Base-by-base conservation (phyloP, 1,139 yeast genomes). In the Suhomyces guaymorum region DNA sequence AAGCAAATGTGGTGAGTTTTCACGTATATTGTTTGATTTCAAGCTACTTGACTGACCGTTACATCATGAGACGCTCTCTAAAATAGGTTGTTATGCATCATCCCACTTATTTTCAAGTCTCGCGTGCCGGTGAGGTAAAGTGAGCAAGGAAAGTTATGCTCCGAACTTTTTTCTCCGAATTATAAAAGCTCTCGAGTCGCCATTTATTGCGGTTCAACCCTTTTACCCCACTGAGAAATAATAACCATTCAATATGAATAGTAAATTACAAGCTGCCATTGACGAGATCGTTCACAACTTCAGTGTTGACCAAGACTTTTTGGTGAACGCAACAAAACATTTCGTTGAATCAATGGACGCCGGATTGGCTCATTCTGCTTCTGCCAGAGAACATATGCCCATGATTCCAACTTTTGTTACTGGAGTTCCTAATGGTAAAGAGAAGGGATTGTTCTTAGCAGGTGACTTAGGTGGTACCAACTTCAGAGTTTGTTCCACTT, bases 321-420 rank as follows among this genome's bases (percentile, higher is more conserved):
- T 87, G 36, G 58, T 68, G 30, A 64, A 70, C 32, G 78, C 87
- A 14, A 85, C 89, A 1, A 74, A 73, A n/a, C 66, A 72, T 40
- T 88, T 87, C 57, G 68, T 76, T 28, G 63, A 71, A 41, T 75
- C 81, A 24, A 83, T 85, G 70, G 72, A 76, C 25, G 60, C 63
- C 24, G 95, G 95, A 3, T 68, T 87, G 33, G 44, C 55, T 3
- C 52, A 57, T 13, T 46, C 54, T 2, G 56, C 59, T 4, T 66
- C 70, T n/a, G 50, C 63, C 12, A 63, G 68, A 35, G 73, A 71
- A 25, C 59, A 59, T 39, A 75, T 88, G 72, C 95, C 96, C 21
- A 88, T 88, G 96, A 85, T 88, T 48, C 96, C 96, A 22, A 75
- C 95, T 2, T 88, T 61, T 55, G 95, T 89, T 19, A 85, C 95